Percentiles rank a stretch among this genome's conserved stretches.
Evolutionary conservation across 2,329 filamentous ascomycete species (phyloP).

Genomic region (Aspergillus amoenus): DNA sequence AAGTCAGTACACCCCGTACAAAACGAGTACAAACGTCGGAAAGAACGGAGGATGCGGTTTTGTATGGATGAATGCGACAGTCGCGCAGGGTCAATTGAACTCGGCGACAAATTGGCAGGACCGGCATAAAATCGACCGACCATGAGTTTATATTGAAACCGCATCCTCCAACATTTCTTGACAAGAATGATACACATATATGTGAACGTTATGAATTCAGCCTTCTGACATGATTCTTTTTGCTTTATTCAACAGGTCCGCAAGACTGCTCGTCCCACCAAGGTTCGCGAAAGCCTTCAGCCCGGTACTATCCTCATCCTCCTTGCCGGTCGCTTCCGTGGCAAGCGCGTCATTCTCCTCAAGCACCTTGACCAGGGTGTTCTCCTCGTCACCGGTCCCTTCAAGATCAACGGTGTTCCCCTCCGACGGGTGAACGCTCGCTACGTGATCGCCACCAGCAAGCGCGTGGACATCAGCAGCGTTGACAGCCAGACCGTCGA

Average conservation of each 20-base stretch:
- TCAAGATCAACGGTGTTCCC: conserved; percentile 99
- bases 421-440: conserved; percentile 69
- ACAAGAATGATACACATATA: not conserved
- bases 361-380: conserved; percentile 97
- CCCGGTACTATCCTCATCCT: conserved; percentile 98
- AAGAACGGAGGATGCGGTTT: conserved; percentile 25
- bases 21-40: conserved; percentile 16
- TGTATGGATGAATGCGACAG: conserved; percentile 32
- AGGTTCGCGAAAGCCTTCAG: conserved; percentile 83
- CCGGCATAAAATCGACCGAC: conserved; percentile 22
- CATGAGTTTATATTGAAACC: conserved; percentile 24
- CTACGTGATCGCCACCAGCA: conserved; percentile 53
- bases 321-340: conserved; percentile 98
- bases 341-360: conserved; percentile 99
- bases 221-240: conserved; percentile 27
- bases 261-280: conserved; percentile 87
- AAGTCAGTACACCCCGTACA: conserved; percentile 68
- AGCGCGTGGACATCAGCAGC: conserved; percentile 64
- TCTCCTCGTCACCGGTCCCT: conserved; percentile 97
- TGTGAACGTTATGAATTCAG: conserved; percentile 4
- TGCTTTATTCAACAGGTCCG: conserved; percentile 65
- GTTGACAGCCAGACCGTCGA: conserved; percentile 70
- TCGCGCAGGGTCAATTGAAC: conserved; percentile 23
- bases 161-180: conserved; percentile 17
- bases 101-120: conserved; percentile 15